A percentile compares a stretch with the other conserved stretches of the same genome.
These are phyloP conservation scores for Komagataella kurtzmanii DNA, from an alignment of 805 yeast species.

Conservation along the genomic window DNA sequence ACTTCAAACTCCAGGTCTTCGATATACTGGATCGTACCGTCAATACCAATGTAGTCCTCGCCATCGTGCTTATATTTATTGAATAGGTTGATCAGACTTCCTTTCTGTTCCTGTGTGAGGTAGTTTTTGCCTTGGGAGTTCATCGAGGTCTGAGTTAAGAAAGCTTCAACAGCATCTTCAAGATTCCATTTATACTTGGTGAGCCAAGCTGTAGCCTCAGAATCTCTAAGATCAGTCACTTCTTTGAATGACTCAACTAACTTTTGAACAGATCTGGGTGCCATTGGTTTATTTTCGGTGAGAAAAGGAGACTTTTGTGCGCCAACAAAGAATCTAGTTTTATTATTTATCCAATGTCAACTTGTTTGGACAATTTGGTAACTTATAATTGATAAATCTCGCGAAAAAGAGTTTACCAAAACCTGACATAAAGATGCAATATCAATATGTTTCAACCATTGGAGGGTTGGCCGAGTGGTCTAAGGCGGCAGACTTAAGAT, in stretches of 20 bases:
- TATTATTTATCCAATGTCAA: too few species aligned
- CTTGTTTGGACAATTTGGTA: not conserved
- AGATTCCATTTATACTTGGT: slow-evolving; percentile 15
- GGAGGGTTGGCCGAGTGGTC: slow-evolving; percentile 5
- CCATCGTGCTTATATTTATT: slow-evolving; percentile 6
- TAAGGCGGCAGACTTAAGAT: slow-evolving; percentile 4
- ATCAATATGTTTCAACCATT: not conserved
- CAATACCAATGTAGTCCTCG: slow-evolving; percentile 42
- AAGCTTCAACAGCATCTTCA: slow-evolving; percentile 19
- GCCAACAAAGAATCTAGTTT: not conserved
- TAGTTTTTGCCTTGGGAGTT: not conserved
- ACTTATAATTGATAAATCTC: not conserved
- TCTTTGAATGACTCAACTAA: slow-evolving; percentile 16
- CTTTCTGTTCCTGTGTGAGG: not conserved
- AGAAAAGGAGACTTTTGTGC: not conserved
- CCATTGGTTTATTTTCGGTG: not conserved
- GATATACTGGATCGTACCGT: slow-evolving; percentile 63
- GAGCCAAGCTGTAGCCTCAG: slow-evolving; percentile 23
- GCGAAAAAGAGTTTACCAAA: not conserved
- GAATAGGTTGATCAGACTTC: slow-evolving; percentile 10
- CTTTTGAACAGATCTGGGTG: slow-evolving; percentile 6
- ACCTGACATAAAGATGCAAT: not conserved
- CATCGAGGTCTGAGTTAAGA: slow-evolving; percentile 6
- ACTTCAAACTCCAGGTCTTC: slow-evolving; percentile 56
- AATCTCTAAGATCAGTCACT: slow-evolving; percentile 22